Evolutionary conservation across 2,329 filamentous ascomycete genomes (phyloP), one percentile per base, ranked within the genome.

Genomic region (Pseudogymnoascus verrucosus): DNA sequence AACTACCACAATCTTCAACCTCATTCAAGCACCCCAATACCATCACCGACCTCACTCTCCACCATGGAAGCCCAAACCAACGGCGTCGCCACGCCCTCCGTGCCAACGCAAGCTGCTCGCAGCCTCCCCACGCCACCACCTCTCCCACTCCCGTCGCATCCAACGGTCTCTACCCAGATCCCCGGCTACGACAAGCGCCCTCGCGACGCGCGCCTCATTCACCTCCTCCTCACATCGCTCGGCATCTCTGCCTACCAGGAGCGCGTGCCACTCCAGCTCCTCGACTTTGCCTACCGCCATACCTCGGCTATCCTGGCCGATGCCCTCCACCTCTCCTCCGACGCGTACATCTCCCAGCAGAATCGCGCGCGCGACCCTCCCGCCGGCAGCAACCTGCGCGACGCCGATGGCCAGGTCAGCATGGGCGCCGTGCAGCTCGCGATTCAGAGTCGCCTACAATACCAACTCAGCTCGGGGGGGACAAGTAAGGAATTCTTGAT

Each of bases 261-360:
- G 74, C 89, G 90, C 71, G 90, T 95, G 1, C 90, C 90, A 0
- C 83, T 93, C 0, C 86, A 93, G 64, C 86, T 95, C 60, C 86
- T 95, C 74, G 90, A 95, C 78, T 93, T 93, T 73, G 89, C 90
- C 60, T 95, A 95, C 81, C 86, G 90, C 39, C 90, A 92, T 80
- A 90, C 88, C 8, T 86, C 85, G 1, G 82, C 84, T 64, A 81
- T 93, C 37, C 84, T 93, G 19, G 85, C 79, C 68, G 89, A 92
- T 76, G 87, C 86, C 5, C 76, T 90, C 14, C 87, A 89, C 71
- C 82, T 90, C 26, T 81, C 83, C 5, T 82, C 84, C 5, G 88
- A 91, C 74, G 88, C 88, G 6, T 89, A 90, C 77, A 79, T 84
- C 19, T 74, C 72, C 11, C 72, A 74, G 57, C 69, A 72, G 64